Base-by-base conservation (phyloP, 495 filamentous ascomycete genomes). In the Annulohypoxylon stygium region DNA sequence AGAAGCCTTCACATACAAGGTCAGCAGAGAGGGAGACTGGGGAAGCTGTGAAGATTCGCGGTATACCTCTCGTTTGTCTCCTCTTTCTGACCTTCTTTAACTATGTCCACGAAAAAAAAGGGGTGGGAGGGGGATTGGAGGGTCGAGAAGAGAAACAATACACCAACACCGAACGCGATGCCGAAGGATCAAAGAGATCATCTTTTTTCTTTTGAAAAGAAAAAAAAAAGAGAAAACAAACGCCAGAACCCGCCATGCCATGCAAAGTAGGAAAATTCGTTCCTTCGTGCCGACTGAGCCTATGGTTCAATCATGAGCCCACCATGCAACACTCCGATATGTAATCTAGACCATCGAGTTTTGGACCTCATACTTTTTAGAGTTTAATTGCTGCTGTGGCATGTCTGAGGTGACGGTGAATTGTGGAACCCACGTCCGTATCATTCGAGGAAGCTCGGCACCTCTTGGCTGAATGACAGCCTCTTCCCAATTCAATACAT, bases 401-500 rank as follows among this genome's bases (percentile, higher is more conserved):
- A 55, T 36, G 36, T 72, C 70, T 11, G 55, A 70, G 14, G 41
- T 25, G 33, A 65, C 68, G 26, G 69, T 45, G 33, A 79, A 79
- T 36, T 79, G 75, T 39, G 80, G 75, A n/a, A 76, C 60, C 80
- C 80, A 81, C 60, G 61, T 71, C 43, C 77, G 80, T 34, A 77
- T 57, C 3, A 81, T 72, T 43, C 51, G 63, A n/a, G 78, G 78
- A 16, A 70, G 71, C 50, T 80, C 77, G 33, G 67, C 69, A 12
- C 64, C 71, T 54, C 69, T 67, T 16, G 71, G 72, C 14, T 61
- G 55, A 23, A 76, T 39, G 7, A 82, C 70, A 37, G 83, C 79
- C 74, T 86, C 84, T 73, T 83, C 78, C 75, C 80, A 86, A 43
- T 83, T 84, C 67, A 86, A 57, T 0, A 77, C 78, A 9, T 78